These are phyloP conservation scores for Monosporascus sp. DNA, from an alignment of 2,329 filamentous ascomycete genomes.

Conservation along the genomic window DNA sequence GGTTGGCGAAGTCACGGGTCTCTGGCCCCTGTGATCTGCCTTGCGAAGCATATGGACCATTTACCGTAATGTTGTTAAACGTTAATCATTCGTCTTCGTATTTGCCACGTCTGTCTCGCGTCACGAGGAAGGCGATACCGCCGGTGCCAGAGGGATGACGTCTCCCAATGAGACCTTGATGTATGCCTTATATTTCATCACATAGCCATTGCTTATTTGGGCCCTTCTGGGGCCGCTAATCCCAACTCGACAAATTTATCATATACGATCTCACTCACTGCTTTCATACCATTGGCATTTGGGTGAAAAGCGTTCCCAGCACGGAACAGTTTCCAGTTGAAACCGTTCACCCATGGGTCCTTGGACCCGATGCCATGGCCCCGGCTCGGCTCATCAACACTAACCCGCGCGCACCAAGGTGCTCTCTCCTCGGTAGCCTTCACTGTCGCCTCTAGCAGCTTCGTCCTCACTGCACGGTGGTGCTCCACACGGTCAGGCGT, in stretches of 20 bases:
- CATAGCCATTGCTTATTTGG: too few species aligned
- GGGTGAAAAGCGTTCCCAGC: conserved; percentile 24
- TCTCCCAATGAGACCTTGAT: too few species aligned
- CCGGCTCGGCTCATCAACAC: conserved; percentile 17
- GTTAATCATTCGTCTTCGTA: too few species aligned
- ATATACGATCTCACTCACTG: conserved; percentile 20
- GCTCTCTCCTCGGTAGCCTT: conserved; percentile 17
- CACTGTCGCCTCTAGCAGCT: conserved; percentile 19
- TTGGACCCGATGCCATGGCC: conserved; percentile 21
- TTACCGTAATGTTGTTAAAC: too few species aligned
- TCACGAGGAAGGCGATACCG: too few species aligned
- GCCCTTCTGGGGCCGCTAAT: conserved; percentile 3
- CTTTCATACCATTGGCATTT: conserved; percentile 23
- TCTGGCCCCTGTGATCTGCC: too few species aligned
- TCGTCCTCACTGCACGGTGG: conserved; percentile 15
- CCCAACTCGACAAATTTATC: conserved; percentile 17
- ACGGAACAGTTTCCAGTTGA: conserved; percentile 19
- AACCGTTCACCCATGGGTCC: conserved; percentile 26
- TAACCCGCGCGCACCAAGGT: conserved; percentile 21
- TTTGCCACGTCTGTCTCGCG: too few species aligned
- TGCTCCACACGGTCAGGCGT: conserved; percentile 17
- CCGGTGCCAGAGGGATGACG: too few species aligned
- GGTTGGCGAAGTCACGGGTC: too few species aligned
- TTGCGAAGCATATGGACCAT: too few species aligned
- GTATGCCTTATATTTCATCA: too few species aligned